Percentiles rank a stretch among this genome's conserved stretches.
Conservation (phyloP, 2,329 filamentous ascomycete genomes). For the Beauveria brongniartii region DNA sequence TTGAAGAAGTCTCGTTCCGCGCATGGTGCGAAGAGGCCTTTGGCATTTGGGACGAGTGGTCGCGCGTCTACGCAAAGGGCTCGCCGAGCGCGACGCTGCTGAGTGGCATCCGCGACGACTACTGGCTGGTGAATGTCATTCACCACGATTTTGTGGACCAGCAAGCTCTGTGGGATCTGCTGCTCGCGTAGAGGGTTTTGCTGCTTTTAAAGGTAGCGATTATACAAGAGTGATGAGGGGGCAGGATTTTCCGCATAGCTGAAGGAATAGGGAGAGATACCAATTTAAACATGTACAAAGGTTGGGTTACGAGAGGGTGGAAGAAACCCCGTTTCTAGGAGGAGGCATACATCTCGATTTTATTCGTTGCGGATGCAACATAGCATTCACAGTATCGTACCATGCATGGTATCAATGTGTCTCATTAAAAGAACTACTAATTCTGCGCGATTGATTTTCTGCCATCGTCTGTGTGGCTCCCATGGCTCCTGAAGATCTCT, state of each 20-base stretch:
- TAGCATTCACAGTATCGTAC: neutral
- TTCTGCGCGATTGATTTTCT: neutral
- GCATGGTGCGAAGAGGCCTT: constrained; percentile 96
- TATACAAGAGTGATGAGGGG: neutral
- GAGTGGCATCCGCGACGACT: constrained; percentile 56
- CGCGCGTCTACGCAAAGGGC: constrained; percentile 71
- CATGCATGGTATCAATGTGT: neutral
- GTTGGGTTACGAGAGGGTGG: neutral
- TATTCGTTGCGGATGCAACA: neutral
- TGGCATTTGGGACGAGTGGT: constrained; percentile 92
- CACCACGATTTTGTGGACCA: constrained; percentile 69
- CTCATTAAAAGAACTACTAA: neutral
- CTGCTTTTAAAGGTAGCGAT: neutral
- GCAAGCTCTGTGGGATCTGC: constrained; percentile 63
- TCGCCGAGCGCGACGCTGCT: constrained; percentile 66
- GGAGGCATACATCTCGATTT: neutral
- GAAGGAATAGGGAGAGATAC: neutral
- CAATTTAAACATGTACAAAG: neutral
- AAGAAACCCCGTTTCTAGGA: neutral
- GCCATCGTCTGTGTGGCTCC: neutral
- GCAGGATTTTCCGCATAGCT: neutral
- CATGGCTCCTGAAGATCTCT: neutral
- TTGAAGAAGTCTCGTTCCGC: constrained; percentile 87
- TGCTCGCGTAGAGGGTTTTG: constrained; percentile 24
- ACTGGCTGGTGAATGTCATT: constrained; percentile 87